Evolutionary conservation across 768 basidiomycete species (phyloP).

Genomic region (Tubosaeta brunneosetosa): DNA sequence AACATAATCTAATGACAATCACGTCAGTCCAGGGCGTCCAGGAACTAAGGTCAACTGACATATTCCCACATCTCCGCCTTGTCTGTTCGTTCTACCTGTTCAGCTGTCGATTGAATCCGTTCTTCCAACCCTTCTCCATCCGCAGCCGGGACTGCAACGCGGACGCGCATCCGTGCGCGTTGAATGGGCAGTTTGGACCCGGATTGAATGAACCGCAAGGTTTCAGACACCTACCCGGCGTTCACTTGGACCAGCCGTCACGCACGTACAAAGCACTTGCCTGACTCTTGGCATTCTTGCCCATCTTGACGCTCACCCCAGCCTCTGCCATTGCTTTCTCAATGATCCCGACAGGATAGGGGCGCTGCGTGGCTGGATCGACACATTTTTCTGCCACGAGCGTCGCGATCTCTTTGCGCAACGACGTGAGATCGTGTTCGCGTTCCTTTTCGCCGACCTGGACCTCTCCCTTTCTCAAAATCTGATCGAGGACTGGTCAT

Average conservation of each 20-base stretch:
- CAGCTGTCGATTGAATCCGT: constrained; percentile 66
- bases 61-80: constrained; percentile 80
- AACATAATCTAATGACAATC: constrained; percentile 63
- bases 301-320: constrained; percentile 83
- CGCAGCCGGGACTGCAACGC: constrained; percentile 63
- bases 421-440: constrained; percentile 77
- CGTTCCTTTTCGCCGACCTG: constrained; percentile 98
- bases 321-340: constrained; percentile 97
- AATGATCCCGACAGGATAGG: constrained; percentile 92
- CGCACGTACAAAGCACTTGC: constrained; percentile 34
- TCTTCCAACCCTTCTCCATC: constrained; percentile 69
- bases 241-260: not conserved
- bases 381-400: constrained; percentile 95
- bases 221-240: constrained; percentile 71
- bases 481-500: constrained; percentile 42
- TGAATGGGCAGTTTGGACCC: constrained; percentile 89
- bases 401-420: constrained; percentile 88
- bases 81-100: constrained; percentile 82
- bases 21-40: constrained; percentile 8
- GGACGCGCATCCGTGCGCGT: constrained; percentile 88
- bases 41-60: constrained; percentile 44
- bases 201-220: constrained; percentile 77
- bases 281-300: constrained; percentile 94
- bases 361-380: constrained; percentile 82
- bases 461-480: constrained; percentile 91